Base-by-base conservation (phyloP, 331 rosid species). In the Saraca asoca region DNA sequence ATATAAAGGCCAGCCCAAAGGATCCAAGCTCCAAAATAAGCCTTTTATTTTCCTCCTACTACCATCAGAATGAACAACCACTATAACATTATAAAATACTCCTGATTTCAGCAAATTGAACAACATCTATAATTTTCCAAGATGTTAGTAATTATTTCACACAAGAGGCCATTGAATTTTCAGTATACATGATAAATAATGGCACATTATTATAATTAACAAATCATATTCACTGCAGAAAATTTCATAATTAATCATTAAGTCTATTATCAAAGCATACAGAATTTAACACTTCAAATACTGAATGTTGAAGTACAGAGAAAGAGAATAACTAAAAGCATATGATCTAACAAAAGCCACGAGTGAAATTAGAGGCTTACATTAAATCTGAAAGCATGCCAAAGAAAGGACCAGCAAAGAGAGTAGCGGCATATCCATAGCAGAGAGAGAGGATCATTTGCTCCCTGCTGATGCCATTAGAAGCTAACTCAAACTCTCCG, bases 331-430 rank as follows among this genome's bases (percentile, higher is more conserved):
- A 35, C 61, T 15, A 66, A 59, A 51, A 18, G 15, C 69, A 48
- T 18, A 33, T 8, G 66, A 66, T 65, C 31, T 6, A 56, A 41
- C 20, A 62, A 63, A 5, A 33, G 34, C 68, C 69, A 12, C 29
- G 2, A 80, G 64, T 43, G 49, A 68, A 74, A 70, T 17, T 34
- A 54, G 20, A 29, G 38, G 38, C 89, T 87, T 84, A 84, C 96
- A 85, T 85, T 62, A 90, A 69, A 88, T 94, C 97, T 6, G 92
- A 86, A 67, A 94, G 79, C 69, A 80, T 68, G 66, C 99, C 96
- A 55, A 88, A 67, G 56, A 86, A 76, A 53, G 96, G 77, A 64
- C 90, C 95, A 12, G 85, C 76, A 54, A 86, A 63, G 16, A 86
- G 83, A 72, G 96, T 82, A 41, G 86, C 81, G 37, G 86, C 90